Percentiles rank a stretch among this genome's conserved stretches.
phyloP scores from a whole-genome alignment of 2,329 filamentous ascomycete species.

The Sphaerulina populicola region DNA sequence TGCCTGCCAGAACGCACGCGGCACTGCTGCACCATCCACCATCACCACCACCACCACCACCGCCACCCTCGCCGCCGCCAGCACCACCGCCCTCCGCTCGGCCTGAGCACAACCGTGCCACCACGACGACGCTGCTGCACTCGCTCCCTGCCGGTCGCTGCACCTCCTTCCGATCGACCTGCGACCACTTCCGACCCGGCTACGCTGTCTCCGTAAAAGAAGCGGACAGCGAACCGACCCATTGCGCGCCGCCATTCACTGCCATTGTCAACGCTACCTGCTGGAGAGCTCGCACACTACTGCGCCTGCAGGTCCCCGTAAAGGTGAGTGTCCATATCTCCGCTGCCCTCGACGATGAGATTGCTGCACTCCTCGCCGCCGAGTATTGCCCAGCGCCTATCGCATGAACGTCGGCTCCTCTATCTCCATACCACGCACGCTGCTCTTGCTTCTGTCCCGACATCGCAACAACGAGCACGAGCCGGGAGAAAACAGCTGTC shows the following conservation, averaged over 20 bases:
- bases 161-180: not conserved
- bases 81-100: not conserved
- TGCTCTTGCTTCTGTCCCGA: not conserved
- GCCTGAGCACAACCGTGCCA: not conserved
- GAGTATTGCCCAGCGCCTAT: not conserved
- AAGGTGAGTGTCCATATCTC: conserved; percentile 3
- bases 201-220: conserved; percentile 1
- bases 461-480: not conserved
- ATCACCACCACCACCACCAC: not conserved
- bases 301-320: not conserved
- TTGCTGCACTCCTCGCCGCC: not conserved
- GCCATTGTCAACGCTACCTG: not conserved
- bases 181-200: not conserved
- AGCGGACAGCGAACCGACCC: conserved; percentile 1
- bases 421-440: not conserved
- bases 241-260: conserved; percentile 1
- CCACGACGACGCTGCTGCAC: not conserved
- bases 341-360: not conserved
- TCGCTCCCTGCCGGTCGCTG: not conserved
- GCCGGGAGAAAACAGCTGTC: not conserved
- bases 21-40: not conserved
- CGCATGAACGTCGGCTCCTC: too few species aligned
- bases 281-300: not conserved
- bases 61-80: not conserved
- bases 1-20: not conserved